Evolutionary conservation across 2,329 filamentous ascomycete genomes (phyloP), one percentile per base, ranked within the genome.

Genomic region (Byssochlamys sp.): DNA sequence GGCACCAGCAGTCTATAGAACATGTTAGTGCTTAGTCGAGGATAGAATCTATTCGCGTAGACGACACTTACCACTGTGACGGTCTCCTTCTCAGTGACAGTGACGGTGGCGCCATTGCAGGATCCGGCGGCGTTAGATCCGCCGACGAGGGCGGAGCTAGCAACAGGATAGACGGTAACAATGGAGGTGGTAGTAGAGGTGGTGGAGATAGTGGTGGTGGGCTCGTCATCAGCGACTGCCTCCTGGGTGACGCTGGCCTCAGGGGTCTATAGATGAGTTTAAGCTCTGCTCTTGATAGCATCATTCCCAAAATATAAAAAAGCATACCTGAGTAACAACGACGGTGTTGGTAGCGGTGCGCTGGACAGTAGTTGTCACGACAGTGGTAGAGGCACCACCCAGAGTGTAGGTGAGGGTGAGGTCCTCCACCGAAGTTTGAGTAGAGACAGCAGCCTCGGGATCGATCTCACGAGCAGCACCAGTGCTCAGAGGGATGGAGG

Each of bases 341-440:
- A 66, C 55, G 28, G 63, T 53, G 14, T 63, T 54, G 50, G 69
- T 73, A 31, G 62, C 61, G 51, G 72, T 74, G 57, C 61, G 64
- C 63, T 69, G 67, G 55, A 75, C 65, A 12, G 72, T 74, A 51
- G 67, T 74, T 27, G 73, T 75, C 19, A 75, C 64, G 31, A 74
- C 67, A 28, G 65, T 67, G 52, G 67, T 69, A 4, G 69, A 68
- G 25, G 65, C 65, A 48, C 73, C 73, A 51, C 70, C 71, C 31
- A 73, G 55, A n/a, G 73, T 76, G 67, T 75, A 75, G 53, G 73
- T 74, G 49, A 76, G 45, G 31, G 67, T 71, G 58, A 72, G 50
- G 57, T 67, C 68, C 29, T 62, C 58, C 27, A 31, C 29, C 4
- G 29, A 31, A 10, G 63, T 64, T 53, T 63, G 54, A 58, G 33